Conservation (phyloP, 2,329 filamentous ascomycete genomes). For the Sclerotinia subarctica region DNA sequence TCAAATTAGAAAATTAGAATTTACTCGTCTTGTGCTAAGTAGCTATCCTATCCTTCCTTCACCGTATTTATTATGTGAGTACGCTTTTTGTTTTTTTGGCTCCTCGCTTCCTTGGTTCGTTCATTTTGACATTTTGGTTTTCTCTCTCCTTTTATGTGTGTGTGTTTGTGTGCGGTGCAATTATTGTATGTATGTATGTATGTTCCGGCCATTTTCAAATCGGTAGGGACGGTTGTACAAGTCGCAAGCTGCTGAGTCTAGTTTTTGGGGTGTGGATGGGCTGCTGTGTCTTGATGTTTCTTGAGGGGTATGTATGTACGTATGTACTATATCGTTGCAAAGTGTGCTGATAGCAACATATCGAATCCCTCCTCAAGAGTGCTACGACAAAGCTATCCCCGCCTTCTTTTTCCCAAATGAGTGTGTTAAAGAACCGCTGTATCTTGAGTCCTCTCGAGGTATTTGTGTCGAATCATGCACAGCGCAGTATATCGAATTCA, state of each 20-base stretch:
- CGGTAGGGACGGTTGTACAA: conserved; percentile 3
- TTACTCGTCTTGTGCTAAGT: not conserved
- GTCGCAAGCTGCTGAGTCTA: not conserved
- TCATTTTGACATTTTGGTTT: not conserved
- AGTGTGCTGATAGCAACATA: not conserved
- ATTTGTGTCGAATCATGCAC: not conserved
- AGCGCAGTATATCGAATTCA: not conserved
- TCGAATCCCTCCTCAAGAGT: not conserved
- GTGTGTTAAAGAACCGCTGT: not conserved
- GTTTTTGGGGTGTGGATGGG: not conserved
- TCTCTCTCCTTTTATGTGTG: not conserved
- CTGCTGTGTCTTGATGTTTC: not conserved
- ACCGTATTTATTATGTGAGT: conserved; percentile 3
- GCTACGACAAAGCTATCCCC: not conserved
- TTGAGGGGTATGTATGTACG: not conserved
- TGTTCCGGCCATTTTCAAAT: not conserved
- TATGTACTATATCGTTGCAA: not conserved
- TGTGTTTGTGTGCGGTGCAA: too few species aligned
- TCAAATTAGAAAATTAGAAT: not conserved
- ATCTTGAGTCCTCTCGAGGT: not conserved
- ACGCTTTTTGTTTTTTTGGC: too few species aligned
- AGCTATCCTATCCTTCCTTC: not conserved
- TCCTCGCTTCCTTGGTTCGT: not conserved
- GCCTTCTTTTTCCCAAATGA: too few species aligned
- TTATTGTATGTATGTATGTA: not conserved